Conservation (phyloP, 192 early-diverging fungal species). For the Linnemannia hyalina region DNA sequence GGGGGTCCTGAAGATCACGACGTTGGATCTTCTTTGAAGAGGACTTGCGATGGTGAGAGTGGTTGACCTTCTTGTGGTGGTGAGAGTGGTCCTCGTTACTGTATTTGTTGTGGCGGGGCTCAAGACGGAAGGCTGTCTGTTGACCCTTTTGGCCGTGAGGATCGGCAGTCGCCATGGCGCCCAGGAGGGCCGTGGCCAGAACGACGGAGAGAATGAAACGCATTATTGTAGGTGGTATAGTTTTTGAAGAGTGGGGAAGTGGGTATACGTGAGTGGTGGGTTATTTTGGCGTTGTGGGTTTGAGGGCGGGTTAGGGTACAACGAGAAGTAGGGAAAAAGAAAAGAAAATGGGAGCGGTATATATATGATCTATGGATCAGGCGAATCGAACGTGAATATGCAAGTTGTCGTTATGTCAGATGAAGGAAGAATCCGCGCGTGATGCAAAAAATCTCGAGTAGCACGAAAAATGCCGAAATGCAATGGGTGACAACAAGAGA, state of each 20-base stretch:
- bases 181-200: conserved; percentile 43
- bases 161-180: conserved; percentile 39
- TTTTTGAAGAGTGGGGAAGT: background rate
- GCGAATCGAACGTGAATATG: background rate
- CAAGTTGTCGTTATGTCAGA: background rate
- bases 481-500: background rate
- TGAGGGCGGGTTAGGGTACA: too few relatives aligned
- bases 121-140: conserved; percentile 39
- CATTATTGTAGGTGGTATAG: conserved; percentile 14
- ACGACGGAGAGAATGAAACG: conserved; percentile 47
- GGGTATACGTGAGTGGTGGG: background rate
- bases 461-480: background rate
- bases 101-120: conserved; percentile 32
- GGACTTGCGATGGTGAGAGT: conserved; percentile 20
- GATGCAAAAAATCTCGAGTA: background rate
- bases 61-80: conserved; percentile 26
- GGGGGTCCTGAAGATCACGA: conserved; percentile 9
- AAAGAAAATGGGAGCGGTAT: background rate
- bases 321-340: background rate
- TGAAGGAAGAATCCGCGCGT: background rate
- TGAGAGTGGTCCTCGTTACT: background rate
- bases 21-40: conserved; percentile 12
- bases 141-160: conserved; percentile 16
- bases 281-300: background rate
- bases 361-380: background rate